Evolutionary conservation across 2,329 filamentous ascomycete species (phyloP), one percentile per base, ranked within the genome.

Genomic region (Penicillium expansum): DNA sequence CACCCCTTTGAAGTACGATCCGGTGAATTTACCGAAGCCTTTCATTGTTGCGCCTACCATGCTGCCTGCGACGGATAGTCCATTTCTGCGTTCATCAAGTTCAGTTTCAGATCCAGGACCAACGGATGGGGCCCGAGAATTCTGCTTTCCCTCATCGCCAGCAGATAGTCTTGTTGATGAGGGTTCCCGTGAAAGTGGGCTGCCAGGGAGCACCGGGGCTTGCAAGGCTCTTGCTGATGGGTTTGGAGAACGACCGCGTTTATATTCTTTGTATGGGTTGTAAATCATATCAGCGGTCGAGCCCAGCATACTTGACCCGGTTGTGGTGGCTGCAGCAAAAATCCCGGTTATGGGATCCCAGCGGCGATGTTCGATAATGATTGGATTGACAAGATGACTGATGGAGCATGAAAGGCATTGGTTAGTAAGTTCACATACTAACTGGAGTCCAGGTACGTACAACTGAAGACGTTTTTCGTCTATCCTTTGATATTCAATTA

Each of bases 311-410:
- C 67, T 62, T 4, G 68, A 60, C 1, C 67, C 66, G 29, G 69
- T 66, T 1, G 61, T 62, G 4, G 67, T 58, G 1, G 62, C 56
- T 2, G 69, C 67, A 7, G 70, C 71, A 4, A 65, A 45, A 2
- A 68, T 61, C 3, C 68, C 67, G 0, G 65, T 73, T 8, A 74
- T 20, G 0, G 71, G 71, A 51, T 74, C 71, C 67, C 68, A 73
- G 27, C 71, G 69, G 5, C 68, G 66, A 44, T 72, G 70, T n/a
- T 70, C 64, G 10, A 74, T 72, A 1, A 68, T 29, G 2, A 74
- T 70, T 5, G 70, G 67, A 4, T 69, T 72, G 3, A 62, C 48
- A 10, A 65, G 55, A 39, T 72, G 65, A 4, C 67, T 71, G 24
- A n/a, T n/a, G 22, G 6, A 7, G 13, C 2, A 44, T 5, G 5